Evolutionary conservation across 306 rosid genomes (phyloP).

Genomic region (Herpetospermum pedunculosum): DNA sequence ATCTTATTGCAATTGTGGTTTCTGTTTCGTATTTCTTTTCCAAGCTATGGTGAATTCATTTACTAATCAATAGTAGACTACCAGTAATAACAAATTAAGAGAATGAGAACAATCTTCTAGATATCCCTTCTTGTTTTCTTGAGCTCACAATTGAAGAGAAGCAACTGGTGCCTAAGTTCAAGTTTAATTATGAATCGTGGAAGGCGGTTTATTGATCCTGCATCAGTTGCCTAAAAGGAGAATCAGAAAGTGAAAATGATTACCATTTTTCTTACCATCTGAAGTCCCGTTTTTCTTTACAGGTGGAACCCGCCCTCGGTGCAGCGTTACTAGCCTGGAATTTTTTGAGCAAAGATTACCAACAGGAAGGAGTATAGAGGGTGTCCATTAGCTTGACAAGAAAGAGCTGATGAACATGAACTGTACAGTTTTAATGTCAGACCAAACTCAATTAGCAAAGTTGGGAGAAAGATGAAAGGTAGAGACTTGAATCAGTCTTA

Average conservation of each 20-base stretch:
- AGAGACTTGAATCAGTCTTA: not conserved
- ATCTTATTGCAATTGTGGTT: not conserved
- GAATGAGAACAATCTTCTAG: not conserved
- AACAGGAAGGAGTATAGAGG: slow-evolving; percentile 23
- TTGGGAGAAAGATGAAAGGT: slow-evolving; percentile 1
- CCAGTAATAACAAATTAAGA: not conserved
- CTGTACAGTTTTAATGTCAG: slow-evolving; percentile 21
- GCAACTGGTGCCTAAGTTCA: not conserved
- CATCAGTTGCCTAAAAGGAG: not conserved
- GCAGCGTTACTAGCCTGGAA: slow-evolving; percentile 92
- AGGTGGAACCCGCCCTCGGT: slow-evolving; percentile 95
- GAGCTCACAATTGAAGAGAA: not conserved
- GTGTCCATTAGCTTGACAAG: slow-evolving; percentile 10
- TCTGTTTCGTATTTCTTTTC: not conserved
- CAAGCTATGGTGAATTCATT: not conserved
- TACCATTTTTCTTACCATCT: not conserved
- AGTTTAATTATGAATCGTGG: not conserved
- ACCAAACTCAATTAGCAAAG: not conserved
- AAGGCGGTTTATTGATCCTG: not conserved
- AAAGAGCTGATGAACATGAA: not conserved
- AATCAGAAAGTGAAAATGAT: not conserved
- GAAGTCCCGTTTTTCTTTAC: slow-evolving; percentile 1
- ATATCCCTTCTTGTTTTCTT: not conserved
- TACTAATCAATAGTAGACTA: not conserved
- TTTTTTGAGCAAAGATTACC: slow-evolving; percentile 51